Conservation (phyloP, 805 yeast species). For the Jamesozyma piceae region DNA sequence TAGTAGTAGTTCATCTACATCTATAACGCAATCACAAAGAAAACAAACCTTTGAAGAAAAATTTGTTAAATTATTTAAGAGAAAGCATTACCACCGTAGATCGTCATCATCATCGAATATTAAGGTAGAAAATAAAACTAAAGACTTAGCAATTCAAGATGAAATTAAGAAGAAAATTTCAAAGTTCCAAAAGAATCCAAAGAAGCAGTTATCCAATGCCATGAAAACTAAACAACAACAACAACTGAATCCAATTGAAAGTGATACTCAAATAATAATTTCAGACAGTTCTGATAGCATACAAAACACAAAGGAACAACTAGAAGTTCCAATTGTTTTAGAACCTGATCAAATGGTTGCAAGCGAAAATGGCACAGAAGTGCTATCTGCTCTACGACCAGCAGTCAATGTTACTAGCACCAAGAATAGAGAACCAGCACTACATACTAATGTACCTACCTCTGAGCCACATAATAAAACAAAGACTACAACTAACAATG, state of each 20-base stretch:
- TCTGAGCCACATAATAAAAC: neutral
- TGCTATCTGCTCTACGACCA: constrained; percentile 11
- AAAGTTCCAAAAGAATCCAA: constrained; percentile 5
- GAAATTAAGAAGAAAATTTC: constrained; percentile 8
- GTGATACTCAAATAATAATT: too few relatives aligned
- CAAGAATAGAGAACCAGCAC: constrained; percentile 1
- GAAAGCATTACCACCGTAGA: constrained; percentile 8
- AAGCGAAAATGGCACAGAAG: neutral
- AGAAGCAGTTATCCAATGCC: neutral
- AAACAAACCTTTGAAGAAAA: constrained; percentile 17
- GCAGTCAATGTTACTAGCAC: constrained; percentile 15
- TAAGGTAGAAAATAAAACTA: constrained; percentile 1
- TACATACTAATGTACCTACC: neutral
- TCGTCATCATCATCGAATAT: constrained; percentile 5
- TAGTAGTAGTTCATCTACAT: neutral
- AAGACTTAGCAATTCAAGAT: constrained; percentile 2
- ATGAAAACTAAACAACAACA: neutral
- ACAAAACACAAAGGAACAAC: neutral
- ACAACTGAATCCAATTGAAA: neutral
- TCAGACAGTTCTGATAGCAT: neutral
- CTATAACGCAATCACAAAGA: neutral
- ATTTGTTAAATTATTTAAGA: constrained; percentile 19
- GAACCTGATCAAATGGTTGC: neutral
- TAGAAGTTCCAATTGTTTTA: neutral
- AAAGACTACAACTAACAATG: constrained; percentile 2